Conservation (phyloP, 2,329 filamentous ascomycete genomes). For the Saccharata proteae region DNA sequence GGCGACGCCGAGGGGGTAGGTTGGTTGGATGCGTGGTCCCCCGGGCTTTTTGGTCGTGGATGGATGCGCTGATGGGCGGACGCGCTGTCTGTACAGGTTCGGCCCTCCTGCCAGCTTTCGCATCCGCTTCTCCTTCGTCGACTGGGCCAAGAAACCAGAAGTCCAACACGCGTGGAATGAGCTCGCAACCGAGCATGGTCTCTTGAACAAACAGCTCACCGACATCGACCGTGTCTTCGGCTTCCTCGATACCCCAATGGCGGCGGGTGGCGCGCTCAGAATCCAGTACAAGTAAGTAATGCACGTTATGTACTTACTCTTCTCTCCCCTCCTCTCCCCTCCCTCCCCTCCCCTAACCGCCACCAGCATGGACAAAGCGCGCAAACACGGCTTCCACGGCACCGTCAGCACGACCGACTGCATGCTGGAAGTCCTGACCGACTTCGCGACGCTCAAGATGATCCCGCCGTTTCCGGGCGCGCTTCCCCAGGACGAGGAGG, state of each 20-base stretch:
- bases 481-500: too few relatives aligned
- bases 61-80: too few relatives aligned
- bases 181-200: constrained; percentile 28
- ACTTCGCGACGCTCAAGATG: constrained; percentile 33
- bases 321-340: background rate
- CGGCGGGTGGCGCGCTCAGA: too few relatives aligned
- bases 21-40: background rate
- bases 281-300: too few relatives aligned
- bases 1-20: constrained; percentile 18
- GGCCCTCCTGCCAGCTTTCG: constrained; percentile 30
- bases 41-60: too few relatives aligned
- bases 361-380: constrained; percentile 32
- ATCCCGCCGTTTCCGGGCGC: constrained; percentile 27
- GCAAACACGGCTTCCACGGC: constrained; percentile 35
- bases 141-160: constrained; percentile 34
- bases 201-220: constrained; percentile 30
- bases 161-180: constrained; percentile 36
- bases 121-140: constrained; percentile 28
- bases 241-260: constrained; percentile 32
- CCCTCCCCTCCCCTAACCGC: constrained; percentile 1
- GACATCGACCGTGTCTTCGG: constrained; percentile 35
- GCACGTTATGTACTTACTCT: too few relatives aligned
- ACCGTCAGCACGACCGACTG: constrained; percentile 35
- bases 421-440: constrained; percentile 29
- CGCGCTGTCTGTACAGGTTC: background rate